Base-by-base conservation (phyloP, 768 basidiomycete genomes). In the Auricularia sp. region DNA sequence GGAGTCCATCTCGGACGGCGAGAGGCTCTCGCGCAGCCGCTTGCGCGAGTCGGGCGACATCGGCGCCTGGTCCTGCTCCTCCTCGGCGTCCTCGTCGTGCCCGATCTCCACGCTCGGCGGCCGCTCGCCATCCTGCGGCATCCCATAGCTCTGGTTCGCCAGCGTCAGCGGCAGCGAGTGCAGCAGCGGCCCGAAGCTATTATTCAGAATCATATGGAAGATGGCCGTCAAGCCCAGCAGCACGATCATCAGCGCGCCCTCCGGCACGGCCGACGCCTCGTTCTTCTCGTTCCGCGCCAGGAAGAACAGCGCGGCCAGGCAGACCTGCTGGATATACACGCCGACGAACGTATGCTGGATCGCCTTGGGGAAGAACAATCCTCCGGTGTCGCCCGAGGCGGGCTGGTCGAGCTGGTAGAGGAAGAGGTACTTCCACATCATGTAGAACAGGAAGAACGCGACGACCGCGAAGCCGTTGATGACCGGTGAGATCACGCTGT, bases 311-410 rank as follows among this genome's bases (percentile, higher is more conserved):
- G 90, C 91, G 37, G 83, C 82, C 42, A 97, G 78, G 73, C 90
- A 94, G 61, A 98, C 71, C 73, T 97, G 88, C 73, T 95, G 85
- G 56, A 99, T 81, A 73, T 99, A 99, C 73, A 98, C 70, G 3
- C 96, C 97, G 24, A 94, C 92, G 68, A 98, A 98, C 36, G 96
- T 72, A 71, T 98, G 97, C 61, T 91, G 86, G 34, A 98, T 84
- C 3, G 97, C 96, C 75, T 88, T 91, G 29, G 95, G 95, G 82
- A 94, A 98, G 81, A 97, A 98, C 61, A 92, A 73, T 0, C 97
- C 97, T 44, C 96, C 96, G 0, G 94, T 96, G 64, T 97, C 94
- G 62, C 78, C 78, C 3, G 81, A 75, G 0, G 81, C 72, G 3
- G 87, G 83, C 72, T 93, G 88, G 64, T 90, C 86, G 70, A 85